Evolutionary conservation across 495 filamentous ascomycete genomes (phyloP), one percentile per base, ranked within the genome.

Genomic region (Penicillium turbatum): DNA sequence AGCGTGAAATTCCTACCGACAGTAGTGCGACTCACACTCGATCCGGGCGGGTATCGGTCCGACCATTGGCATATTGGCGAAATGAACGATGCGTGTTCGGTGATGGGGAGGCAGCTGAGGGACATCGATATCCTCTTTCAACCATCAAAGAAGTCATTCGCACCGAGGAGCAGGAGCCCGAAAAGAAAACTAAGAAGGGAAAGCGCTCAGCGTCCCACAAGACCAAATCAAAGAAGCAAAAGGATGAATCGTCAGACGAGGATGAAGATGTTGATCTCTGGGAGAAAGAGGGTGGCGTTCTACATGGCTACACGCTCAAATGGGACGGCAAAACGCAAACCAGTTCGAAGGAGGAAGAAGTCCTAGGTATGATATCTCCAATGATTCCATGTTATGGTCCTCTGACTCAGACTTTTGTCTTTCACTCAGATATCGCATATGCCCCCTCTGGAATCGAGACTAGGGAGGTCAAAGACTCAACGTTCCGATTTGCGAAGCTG

Each of bases 401-500:
- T 31, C 32, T 48, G 38, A 57, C 56, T 65, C 46, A 69, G 44
- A 24, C 4, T 24, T 46, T 8, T 36, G 27, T 6, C 5, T 10
- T 40, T 35, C 29, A 21, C 4, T 24, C 41, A 82, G 83, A 87
- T 51, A 71, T 98, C 46, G 92, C 89, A 16, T 86, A 89, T 63
- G 85, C 88, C n/a, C 78, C 80, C 13, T 70, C 79, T 11, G 85
- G 86, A 1, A 88, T 98, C 51, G 75, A 87, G 49, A 86, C 90
- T 0, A 79, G 82, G 44, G 83, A 87, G 41, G 88, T 96, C 44
- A 80, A 82, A 56, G 84, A 81, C 60, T 84, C 83, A 19, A 80
- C 81, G 15, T 97, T 97, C 74, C 78, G 79, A 26, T 96, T 92
- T 62, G 89, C 88, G 10, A 97, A 97, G 72, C 85, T 90, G 38